These are phyloP conservation scores for Lunularia cruciata DNA, from an alignment of 225 moss, liverwort and hornwort genomes.

Conservation along the genomic window DNA sequence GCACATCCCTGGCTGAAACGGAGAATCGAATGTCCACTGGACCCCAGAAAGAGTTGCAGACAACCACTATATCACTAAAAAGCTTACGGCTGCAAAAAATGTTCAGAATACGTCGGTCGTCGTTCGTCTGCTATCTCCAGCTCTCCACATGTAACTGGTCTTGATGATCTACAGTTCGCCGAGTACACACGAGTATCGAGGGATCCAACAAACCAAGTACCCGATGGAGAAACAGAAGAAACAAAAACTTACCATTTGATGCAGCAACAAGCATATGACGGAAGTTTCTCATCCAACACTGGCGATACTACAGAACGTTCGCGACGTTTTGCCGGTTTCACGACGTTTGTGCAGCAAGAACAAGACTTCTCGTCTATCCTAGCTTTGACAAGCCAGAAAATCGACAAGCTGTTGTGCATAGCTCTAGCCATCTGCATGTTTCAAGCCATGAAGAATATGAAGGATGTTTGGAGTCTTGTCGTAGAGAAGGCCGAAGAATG, in stretches of 20 bases:
- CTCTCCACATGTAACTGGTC: no score
- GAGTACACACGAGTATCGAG: background rate
- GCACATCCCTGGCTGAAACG: no score
- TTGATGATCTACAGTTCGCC: no score
- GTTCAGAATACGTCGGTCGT: no score
- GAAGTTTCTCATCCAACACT: background rate
- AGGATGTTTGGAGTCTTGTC: slow-evolving; percentile 18
- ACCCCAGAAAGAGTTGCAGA: no score
- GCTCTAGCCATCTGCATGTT: slow-evolving; percentile 16
- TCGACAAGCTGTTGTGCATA: background rate
- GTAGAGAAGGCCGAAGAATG: slow-evolving; percentile 22
- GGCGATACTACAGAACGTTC: background rate
- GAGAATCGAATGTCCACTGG: no score
- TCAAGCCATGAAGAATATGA: background rate
- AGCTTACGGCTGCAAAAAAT: no score
- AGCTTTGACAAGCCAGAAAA: background rate
- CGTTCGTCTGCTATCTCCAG: no score
- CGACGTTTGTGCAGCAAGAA: background rate
- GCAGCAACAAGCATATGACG: slow-evolving; percentile 20
- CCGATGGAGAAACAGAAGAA: background rate
- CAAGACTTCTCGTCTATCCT: background rate
- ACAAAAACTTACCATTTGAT: background rate
- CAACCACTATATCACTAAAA: no score
- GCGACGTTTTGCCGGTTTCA: background rate
- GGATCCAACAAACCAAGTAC: background rate